A percentile compares a stretch with the other conserved stretches of the same genome.
Conservation (phyloP, 1,284 basidiomycete species). For the Heimioporus punctisporus region DNA sequence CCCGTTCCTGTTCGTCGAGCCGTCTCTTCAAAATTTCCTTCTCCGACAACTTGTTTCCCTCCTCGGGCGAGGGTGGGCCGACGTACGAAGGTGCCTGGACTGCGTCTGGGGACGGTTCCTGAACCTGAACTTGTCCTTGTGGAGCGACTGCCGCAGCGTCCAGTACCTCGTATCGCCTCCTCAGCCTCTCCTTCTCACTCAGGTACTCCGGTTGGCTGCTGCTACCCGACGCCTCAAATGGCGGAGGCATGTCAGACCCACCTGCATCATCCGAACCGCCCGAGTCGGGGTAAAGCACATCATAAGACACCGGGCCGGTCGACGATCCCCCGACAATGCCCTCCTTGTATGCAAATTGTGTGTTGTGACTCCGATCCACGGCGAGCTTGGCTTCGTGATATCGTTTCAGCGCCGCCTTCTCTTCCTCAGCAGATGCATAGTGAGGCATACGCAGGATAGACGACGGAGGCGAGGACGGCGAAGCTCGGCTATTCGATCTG, state of each 20-base stretch:
- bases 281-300: conserved; percentile 52
- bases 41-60: conserved; percentile 41
- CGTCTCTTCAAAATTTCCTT: conserved; percentile 55
- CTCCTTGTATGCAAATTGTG: conserved; percentile 31
- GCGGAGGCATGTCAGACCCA: conserved; percentile 45
- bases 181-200: conserved; percentile 36
- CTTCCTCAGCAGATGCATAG: conserved; percentile 51
- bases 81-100: conserved; percentile 19
- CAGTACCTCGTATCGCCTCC: conserved; percentile 60
- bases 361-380: conserved; percentile 54
- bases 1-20: conserved; percentile 47
- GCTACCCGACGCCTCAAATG: conserved; percentile 43
- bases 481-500: not conserved
- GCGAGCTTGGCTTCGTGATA: conserved; percentile 74
- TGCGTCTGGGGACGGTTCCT: conserved; percentile 14
- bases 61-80: conserved; percentile 11
- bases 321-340: no score
- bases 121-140: conserved; percentile 2
- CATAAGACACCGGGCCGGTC: conserved; percentile 51
- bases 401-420: conserved; percentile 66
- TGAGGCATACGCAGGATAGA: conserved; percentile 37
- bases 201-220: conserved; percentile 32
- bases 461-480: conserved; percentile 23
- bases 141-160: conserved; percentile 48
- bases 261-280: conserved; percentile 19